Evolutionary conservation across 2,329 filamentous ascomycete genomes (phyloP).

Genomic region (Botrytis sinoallii): DNA sequence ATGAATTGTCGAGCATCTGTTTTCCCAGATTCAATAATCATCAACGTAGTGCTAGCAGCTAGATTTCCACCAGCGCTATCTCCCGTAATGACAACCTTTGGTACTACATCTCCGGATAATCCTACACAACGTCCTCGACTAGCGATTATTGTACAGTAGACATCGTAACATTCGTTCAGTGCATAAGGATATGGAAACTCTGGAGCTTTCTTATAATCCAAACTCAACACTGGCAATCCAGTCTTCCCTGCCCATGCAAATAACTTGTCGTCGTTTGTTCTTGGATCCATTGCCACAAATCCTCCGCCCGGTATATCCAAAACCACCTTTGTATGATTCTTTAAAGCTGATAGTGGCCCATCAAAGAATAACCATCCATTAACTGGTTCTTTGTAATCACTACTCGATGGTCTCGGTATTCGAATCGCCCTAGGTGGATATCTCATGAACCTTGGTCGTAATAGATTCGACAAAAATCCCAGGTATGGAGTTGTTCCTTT

Average conservation of each 20-base stretch:
- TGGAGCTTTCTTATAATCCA: slow-evolving; percentile 87
- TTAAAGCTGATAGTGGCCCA: slow-evolving; percentile 74
- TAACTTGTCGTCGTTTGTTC: slow-evolving; percentile 90
- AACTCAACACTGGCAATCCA: slow-evolving; percentile 80
- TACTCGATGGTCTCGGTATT: slow-evolving; percentile 76
- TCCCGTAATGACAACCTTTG: slow-evolving; percentile 70
- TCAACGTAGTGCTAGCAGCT: slow-evolving; percentile 76
- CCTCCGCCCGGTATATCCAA: slow-evolving; percentile 91
- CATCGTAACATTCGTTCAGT: slow-evolving; percentile 83
- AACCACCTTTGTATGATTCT: slow-evolving; percentile 73
- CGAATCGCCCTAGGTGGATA: slow-evolving; percentile 80
- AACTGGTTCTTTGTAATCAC: slow-evolving; percentile 79
- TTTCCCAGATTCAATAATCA: slow-evolving; percentile 77
- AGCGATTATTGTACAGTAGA: slow-evolving; percentile 70
- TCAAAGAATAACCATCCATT: slow-evolving; percentile 93
- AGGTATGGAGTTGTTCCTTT: slow-evolving; percentile 89
- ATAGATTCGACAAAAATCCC: slow-evolving; percentile 63
- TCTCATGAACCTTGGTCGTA: slow-evolving; percentile 75
- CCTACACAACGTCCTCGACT: slow-evolving; percentile 74
- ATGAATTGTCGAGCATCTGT: slow-evolving; percentile 54
- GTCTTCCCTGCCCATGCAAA: slow-evolving; percentile 88
- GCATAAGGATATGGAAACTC: slow-evolving; percentile 84
- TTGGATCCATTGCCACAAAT: slow-evolving; percentile 95
- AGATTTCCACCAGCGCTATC: slow-evolving; percentile 83
- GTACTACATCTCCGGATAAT: slow-evolving; percentile 61